Evolutionary conservation across 108 stramenopile species (phyloP), one percentile per base, ranked within the genome.

Genomic region (Seminavis robusta): DNA sequence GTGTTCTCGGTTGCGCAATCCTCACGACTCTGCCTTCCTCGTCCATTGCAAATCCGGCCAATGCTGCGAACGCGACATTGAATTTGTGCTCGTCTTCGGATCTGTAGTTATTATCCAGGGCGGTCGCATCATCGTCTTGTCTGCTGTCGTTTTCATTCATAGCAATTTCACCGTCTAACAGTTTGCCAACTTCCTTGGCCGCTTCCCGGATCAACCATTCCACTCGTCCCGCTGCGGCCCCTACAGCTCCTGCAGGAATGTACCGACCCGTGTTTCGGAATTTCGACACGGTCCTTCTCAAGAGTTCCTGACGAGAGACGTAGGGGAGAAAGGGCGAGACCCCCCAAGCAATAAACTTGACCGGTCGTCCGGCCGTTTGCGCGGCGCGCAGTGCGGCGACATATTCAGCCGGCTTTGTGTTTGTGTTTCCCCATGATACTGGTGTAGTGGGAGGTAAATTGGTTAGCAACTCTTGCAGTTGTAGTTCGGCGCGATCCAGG

Each of bases 391-490:
- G 25, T 15, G 43, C 43, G 9, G 4, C 16, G 11, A 25, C 19
- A 45, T 58, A 58, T 30, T 58, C 57, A 9, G 25, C 21, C 4
- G 57, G 57, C 6, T 44, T 19, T 21, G 43, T 58, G 44, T 58
- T 58, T 19, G 43, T 58, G 24, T 58, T 58, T 15, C 38, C 57
- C 57, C 57, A 58, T 5, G 44, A 42, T 27, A 58, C 4, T 5
- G 57, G 57, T 4, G 13, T 8, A 7, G 4, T 46, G 4, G 33
- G 15, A 4, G 43, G 44, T 29, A 15, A 33, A 24, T 56, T 16
- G 20, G 6, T 21, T 24, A 43, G 41, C 11, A 56, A 17, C 13
- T 43, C 15, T 23, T 15, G 15, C 9, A 56, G 16, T 8, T 39
- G 5, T 23, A 21, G 15, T 11, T 43, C 13, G 15, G 54, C 54